Base-by-base conservation (phyloP, 768 basidiomycete species). In the Atractiella rhizophila region DNA sequence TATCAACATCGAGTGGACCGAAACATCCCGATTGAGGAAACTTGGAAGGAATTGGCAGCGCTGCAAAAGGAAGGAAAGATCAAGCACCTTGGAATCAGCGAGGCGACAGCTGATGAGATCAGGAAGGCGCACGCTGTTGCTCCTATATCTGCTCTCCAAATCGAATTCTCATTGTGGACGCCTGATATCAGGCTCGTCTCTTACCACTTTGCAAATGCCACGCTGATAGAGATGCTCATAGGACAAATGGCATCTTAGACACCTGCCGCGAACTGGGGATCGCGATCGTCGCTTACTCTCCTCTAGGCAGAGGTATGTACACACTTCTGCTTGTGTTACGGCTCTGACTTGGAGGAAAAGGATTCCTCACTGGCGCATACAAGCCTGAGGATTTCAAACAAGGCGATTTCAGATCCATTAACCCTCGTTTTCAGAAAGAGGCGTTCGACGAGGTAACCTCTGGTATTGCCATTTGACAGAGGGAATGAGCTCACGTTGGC, bases 251-350 rank as follows among this genome's bases (percentile, higher is more conserved):
- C 9, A 36, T 56, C 5, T 51, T 57, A 40, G 42, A 46, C 15
- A 30, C 52, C 16, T 55, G 55, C 25, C 43, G 39, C 11, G 56
- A 58, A 32, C 45, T 56, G 12, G 55, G 55, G 8, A 54, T 58
- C 20, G 41, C 43, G 15, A 44, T 58, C 37, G 40, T 58, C 35
- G 55, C 56, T 20, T 58, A 35, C n/a, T 35, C 34, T 8, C 34
- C 34, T 7, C 16, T 35, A 16, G 34, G 34, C 12, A 16, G 12
- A 16, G 16, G 29, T 30, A 12, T 30, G 12, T 12, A n/a, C n/a
- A n/a, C n/a, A n/a, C n/a, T n/a, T n/a, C n/a, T n/a, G n/a, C n/a
- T n/a, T n/a, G n/a, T n/a, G n/a, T n/a, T n/a, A n/a, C n/a, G n/a
- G n/a, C n/a, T n/a, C n/a, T n/a, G n/a, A n/a, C n/a, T n/a, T n/a